Conservation (phyloP, 2,329 filamentous ascomycete species). For the Fusarium metavorans region DNA sequence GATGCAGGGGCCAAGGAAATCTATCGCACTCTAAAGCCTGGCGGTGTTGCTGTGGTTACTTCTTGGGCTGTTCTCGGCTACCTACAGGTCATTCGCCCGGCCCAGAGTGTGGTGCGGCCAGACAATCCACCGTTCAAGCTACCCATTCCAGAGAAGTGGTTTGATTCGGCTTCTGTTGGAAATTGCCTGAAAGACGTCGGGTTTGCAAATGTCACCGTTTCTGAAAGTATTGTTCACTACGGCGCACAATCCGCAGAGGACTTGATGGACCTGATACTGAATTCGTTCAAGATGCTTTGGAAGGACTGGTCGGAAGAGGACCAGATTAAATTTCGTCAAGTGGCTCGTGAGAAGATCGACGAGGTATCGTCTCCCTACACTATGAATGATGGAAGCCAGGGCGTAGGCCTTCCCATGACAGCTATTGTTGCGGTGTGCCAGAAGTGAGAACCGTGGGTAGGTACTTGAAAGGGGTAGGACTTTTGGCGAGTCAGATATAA, state of each 20-base stretch:
- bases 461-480: not conserved
- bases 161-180: not conserved
- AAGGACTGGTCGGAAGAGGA: not conserved
- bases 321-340: not conserved
- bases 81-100: not conserved
- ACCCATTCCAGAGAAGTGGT: not conserved
- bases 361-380: not conserved
- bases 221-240: not conserved
- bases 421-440: not conserved
- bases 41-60: not conserved
- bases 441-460: not conserved
- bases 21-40: not conserved
- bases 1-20: not conserved
- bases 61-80: not conserved
- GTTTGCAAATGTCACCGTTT: not conserved
- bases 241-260: not conserved
- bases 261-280: not conserved
- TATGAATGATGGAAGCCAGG: not conserved
- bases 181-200: not conserved
- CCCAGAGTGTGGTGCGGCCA: not conserved
- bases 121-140: not conserved
- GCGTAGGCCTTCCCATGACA: not conserved
- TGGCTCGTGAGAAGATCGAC: not conserved
- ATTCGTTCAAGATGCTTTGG: not conserved
- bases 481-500: rapidly evolving